These are phyloP conservation scores for Coemansia sp. DNA, from an alignment of 192 early-diverging fungal species.

Conservation along the genomic window DNA sequence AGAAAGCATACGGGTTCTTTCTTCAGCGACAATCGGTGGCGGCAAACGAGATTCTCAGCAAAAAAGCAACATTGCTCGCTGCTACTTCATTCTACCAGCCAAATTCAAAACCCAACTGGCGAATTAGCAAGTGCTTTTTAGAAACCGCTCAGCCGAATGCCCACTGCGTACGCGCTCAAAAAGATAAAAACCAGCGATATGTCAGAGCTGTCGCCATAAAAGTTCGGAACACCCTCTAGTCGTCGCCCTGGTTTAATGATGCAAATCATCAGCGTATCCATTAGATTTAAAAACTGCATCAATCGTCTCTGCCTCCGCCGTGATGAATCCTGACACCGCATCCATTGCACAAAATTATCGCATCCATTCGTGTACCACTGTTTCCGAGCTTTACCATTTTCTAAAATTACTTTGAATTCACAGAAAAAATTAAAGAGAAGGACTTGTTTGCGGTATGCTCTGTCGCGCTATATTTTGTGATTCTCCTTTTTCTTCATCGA, in stretches of 20 bases:
- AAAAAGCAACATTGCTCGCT: background rate
- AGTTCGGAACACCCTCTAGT: background rate
- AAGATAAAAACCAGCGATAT: too few species aligned
- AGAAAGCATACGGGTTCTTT: too few species aligned
- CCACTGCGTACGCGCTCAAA: too few species aligned
- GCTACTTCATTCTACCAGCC: background rate
- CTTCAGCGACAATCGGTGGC: too few species aligned
- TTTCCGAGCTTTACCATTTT: conserved; percentile 2
- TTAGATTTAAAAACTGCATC: background rate
- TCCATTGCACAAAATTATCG: background rate
- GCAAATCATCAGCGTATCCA: background rate
- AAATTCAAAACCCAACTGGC: background rate
- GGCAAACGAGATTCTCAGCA: too few species aligned
- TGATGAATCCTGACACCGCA: background rate
- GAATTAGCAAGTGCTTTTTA: too few species aligned
- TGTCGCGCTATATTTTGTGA: background rate
- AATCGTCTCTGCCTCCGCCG: background rate
- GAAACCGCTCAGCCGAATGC: too few species aligned
- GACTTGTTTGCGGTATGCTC: background rate
- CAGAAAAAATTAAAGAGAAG: conserved; percentile 2
- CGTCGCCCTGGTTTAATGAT: background rate
- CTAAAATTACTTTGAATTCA: conserved; percentile 2
- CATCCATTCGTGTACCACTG: background rate
- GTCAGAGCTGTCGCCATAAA: too few species aligned
- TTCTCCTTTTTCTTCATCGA: background rate